These are phyloP conservation scores for Euphorbia schlechtendalii DNA, from an alignment of 441 rosid species.

Conservation along the genomic window DNA sequence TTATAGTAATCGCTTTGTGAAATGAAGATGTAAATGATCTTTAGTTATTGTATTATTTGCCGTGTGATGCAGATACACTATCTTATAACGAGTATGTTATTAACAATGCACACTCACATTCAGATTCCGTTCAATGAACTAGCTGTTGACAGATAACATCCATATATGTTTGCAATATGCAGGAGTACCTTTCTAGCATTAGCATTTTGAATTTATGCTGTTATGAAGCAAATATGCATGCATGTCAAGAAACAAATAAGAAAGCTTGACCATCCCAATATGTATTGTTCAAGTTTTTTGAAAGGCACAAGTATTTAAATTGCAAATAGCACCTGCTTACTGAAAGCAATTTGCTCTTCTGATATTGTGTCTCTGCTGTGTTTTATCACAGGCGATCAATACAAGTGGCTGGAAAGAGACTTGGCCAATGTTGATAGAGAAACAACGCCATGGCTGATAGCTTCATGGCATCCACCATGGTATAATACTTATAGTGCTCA, in stretches of 20 bases:
- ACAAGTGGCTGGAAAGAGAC: conserved; percentile 51
- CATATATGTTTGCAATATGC: neutral
- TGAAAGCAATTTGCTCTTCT: neutral
- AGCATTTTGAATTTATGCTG: neutral
- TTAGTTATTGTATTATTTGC: neutral
- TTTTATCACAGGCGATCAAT: conserved; percentile 38
- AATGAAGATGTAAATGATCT: neutral
- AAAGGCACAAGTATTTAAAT: neutral
- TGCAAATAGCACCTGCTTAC: neutral
- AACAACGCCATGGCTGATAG: conserved; percentile 55
- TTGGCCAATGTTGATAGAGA: conserved; percentile 39
- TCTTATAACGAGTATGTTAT: neutral
- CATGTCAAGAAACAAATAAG: neutral
- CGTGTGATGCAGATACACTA: neutral
- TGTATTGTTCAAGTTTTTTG: neutral
- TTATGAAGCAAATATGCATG: neutral
- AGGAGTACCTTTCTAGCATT: neutral
- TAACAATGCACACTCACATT: neutral
- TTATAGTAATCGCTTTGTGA: neutral
- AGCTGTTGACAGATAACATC: neutral
- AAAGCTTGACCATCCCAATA: neutral
- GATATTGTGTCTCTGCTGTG: neutral
- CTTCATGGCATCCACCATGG: conserved; percentile 67
- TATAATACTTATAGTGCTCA: conserved; percentile 52
- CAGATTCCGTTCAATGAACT: neutral